These are phyloP conservation scores for Verticillium isaacii DNA, from an alignment of 2,329 filamentous ascomycete genomes.

Conservation along the genomic window DNA sequence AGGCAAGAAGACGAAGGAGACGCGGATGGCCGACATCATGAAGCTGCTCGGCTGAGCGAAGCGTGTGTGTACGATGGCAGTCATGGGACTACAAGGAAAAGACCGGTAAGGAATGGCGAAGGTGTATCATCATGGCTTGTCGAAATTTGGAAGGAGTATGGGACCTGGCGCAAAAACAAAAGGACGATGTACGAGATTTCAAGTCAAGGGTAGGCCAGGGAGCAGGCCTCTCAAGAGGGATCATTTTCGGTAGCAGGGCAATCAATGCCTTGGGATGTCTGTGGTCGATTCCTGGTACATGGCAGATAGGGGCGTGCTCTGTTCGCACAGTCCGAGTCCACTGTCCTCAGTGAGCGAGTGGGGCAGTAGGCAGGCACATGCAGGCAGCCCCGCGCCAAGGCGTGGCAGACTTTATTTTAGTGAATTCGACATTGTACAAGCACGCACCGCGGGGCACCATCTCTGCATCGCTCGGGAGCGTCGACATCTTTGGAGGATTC, in stretches of 20 bases:
- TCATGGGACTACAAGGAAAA: background rate
- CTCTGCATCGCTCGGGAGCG: background rate
- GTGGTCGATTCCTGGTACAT: too few relatives aligned
- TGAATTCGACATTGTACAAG: background rate
- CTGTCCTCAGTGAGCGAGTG: background rate
- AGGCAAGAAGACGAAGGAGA: constrained; percentile 50
- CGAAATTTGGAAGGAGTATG: too few relatives aligned
- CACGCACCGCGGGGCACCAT: background rate
- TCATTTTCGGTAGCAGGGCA: too few relatives aligned
- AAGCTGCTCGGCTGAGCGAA: constrained; percentile 35
- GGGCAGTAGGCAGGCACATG: background rate
- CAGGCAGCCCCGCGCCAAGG: background rate
- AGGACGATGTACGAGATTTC: too few relatives aligned
- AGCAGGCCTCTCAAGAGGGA: too few relatives aligned
- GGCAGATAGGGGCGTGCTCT: background rate
- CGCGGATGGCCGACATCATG: constrained; percentile 50
- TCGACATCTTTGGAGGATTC: background rate
- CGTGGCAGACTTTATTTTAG: background rate
- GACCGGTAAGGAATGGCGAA: too few relatives aligned
- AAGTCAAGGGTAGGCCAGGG: too few relatives aligned
- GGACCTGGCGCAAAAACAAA: too few relatives aligned
- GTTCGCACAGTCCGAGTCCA: background rate
- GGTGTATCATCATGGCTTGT: too few relatives aligned
- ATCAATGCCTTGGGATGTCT: too few relatives aligned
- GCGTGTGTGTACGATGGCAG: background rate